Conservation (phyloP, 2,329 filamentous ascomycete species). For the Aureobasidium sp. region DNA sequence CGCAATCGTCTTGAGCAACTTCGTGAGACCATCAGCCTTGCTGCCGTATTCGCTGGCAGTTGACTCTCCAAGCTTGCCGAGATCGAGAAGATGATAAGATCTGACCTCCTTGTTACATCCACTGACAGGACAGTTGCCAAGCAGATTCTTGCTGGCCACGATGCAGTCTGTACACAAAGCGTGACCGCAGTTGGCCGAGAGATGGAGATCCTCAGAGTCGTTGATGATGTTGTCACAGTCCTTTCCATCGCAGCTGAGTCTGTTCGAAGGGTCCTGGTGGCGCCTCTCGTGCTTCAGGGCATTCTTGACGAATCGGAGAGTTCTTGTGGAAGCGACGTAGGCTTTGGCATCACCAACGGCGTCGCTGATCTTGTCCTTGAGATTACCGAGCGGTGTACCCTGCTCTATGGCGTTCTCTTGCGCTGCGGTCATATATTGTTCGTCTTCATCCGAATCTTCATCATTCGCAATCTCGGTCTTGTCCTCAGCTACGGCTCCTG, state of each 20-base stretch:
- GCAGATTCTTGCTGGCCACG: constrained; percentile 18
- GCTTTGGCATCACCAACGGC: not conserved
- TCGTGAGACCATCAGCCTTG: constrained; percentile 43
- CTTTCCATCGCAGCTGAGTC: not conserved
- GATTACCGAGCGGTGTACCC: not conserved
- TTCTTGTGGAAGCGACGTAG: not conserved
- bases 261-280: not conserved
- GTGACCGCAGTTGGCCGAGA: not conserved
- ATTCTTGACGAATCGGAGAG: not conserved
- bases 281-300: not conserved
- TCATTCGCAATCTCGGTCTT: not conserved
- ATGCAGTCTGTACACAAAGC: constrained; percentile 29
- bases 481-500: not conserved
- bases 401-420: too few relatives aligned
- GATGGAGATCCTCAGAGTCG: not conserved
- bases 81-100: constrained; percentile 36
- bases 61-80: constrained; percentile 29
- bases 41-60: constrained; percentile 31
- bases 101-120: constrained; percentile 37
- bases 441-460: not conserved
- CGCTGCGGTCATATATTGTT: not conserved
- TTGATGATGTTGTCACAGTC: not conserved
- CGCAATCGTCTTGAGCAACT: constrained; percentile 37
- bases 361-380: not conserved
- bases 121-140: constrained; percentile 33